Evolutionary conservation across 1,284 basidiomycete genomes (phyloP), one percentile per base, ranked within the genome.

Genomic region (Apiotrichum sp.): DNA sequence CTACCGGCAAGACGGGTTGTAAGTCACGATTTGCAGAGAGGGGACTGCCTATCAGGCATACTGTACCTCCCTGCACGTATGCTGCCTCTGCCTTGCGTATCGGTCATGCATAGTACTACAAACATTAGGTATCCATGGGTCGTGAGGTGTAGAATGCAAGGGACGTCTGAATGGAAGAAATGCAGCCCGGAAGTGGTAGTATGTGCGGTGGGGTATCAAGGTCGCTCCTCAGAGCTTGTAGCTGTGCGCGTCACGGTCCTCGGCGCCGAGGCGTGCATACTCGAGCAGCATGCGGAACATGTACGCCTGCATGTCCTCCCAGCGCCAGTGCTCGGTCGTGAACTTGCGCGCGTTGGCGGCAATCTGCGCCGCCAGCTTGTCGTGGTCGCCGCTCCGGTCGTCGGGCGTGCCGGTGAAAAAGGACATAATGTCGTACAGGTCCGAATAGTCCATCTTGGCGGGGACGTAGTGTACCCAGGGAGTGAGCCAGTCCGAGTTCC

Each of bases 291-390:
- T 43, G 13, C 73, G 64, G 45, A 73, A 64, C 71, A 77, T 75
- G 64, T 78, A 80, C 45, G 76, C 78, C 64, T 79, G 77, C 78
- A 79, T 78, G 62, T 80, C 78, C 57, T 78, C 76, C 74, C 72
- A 76, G 47, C 80, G 61, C 78, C 79, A 80, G 62, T 77, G 69
- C 46, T 76, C 65, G 36, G 65, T 61, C 0, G 74, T 72, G 65
- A 80, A 81, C 45, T 72, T 60, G 46, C 68, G 65, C 0, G 74
- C 79, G 10, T 75, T 68, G 22, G 66, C 64, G 4, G 75, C 76
- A 29, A 80, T 80, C 62, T 68, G 51, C 53, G 71, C 62, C 1
- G 79, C 80, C 10, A 79, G 62, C 0, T 72, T 68, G 41, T 81
- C 78, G 60, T 78, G 73, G 8, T 68, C 72, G 4, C 63, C 63